A percentile compares a stretch with the other conserved stretches of the same genome.
Conservation (phyloP, 1,139 yeast genomes). For the Blastobotrys petasosporus region DNA sequence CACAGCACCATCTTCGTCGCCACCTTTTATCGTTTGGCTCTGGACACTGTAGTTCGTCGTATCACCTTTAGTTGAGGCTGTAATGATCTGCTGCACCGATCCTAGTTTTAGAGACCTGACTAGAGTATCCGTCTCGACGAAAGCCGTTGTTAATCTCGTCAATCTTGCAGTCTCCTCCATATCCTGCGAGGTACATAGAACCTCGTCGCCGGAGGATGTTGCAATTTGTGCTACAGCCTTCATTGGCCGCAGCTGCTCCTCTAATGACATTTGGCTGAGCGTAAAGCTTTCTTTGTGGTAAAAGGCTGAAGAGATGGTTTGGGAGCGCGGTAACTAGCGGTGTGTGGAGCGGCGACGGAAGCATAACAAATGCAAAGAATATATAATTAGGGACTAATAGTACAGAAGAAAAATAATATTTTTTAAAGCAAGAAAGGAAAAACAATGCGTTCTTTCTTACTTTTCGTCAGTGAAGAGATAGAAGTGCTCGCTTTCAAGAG, state of each 20-base stretch:
- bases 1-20: conserved; percentile 10
- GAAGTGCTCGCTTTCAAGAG: too few relatives aligned
- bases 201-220: conserved; percentile 22
- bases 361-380: neutral
- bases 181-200: conserved; percentile 17
- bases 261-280: conserved; percentile 7
- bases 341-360: neutral
- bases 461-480: too few relatives aligned
- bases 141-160: conserved; percentile 20
- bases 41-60: conserved; percentile 17
- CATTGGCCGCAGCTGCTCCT: conserved; percentile 10
- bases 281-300: neutral
- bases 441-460: too few relatives aligned
- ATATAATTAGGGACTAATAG: too few relatives aligned
- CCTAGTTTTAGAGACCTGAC: conserved; percentile 30
- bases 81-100: conserved; percentile 24
- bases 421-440: too few relatives aligned
- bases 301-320: neutral
- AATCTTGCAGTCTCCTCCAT: conserved; percentile 13
- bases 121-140: conserved; percentile 25
- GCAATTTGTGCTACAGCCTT: conserved; percentile 22
- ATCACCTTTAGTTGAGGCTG: conserved; percentile 11
- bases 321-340: neutral
- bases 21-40: conserved; percentile 15
- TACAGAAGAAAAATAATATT: too few relatives aligned